Conservation (phyloP, 192 early-diverging fungal species). For the Obelidium mucronatum region DNA sequence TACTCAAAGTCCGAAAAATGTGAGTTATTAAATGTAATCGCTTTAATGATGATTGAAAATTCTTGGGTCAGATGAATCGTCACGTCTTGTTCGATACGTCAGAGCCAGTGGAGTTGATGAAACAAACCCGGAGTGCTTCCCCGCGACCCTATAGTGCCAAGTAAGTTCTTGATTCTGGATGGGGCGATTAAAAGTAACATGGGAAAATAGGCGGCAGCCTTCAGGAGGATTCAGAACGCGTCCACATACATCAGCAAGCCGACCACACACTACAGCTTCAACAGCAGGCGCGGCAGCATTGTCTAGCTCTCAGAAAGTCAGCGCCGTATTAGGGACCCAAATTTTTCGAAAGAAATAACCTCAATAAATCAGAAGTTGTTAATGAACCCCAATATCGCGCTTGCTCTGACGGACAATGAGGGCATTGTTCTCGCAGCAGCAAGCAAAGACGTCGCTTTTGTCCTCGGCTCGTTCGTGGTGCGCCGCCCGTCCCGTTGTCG, state of each 20-base stretch:
- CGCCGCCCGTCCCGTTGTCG: not conserved
- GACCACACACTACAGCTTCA: slow-evolving; percentile 24
- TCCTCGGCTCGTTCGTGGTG: not conserved
- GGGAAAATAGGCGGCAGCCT: not conserved
- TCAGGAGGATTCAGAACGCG: slow-evolving; percentile 12
- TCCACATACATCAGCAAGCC: not conserved
- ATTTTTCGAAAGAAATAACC: no score
- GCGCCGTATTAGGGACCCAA: no score
- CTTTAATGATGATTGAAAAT: not conserved
- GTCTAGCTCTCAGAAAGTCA: no score
- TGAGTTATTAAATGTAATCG: not conserved
- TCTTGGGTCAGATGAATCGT: slow-evolving; percentile 10
- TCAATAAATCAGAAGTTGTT: no score
- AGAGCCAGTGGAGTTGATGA: not conserved
- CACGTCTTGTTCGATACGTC: slow-evolving; percentile 24
- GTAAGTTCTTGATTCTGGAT: no score
- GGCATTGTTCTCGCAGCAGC: no score
- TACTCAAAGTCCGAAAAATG: slow-evolving; percentile 9
- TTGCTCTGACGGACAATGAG: no score
- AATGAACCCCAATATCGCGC: no score
- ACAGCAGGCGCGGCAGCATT: no score
- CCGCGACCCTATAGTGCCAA: slow-evolving; percentile 24
- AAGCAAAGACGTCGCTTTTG: not conserved
- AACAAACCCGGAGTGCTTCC: not conserved
- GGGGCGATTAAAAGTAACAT: not conserved